These are phyloP conservation scores for Cinnamomum chago DNA, from an alignment of 164 flowering plant genomes.

Conservation along the genomic window DNA sequence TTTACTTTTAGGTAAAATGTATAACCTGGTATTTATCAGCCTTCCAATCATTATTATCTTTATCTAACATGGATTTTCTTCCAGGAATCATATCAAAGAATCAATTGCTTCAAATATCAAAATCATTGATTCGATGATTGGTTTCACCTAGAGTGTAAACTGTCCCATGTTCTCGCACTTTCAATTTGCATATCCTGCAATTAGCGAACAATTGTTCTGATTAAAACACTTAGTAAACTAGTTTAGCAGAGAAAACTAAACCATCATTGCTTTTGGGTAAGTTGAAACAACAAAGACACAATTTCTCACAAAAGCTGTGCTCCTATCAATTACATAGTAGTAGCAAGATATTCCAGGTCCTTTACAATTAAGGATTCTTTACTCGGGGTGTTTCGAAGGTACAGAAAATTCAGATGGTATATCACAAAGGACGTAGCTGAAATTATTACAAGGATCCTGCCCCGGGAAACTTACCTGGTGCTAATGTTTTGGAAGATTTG, in stretches of 20 bases:
- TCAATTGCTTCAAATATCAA: background rate
- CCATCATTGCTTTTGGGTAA: background rate
- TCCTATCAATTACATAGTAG: too few species aligned
- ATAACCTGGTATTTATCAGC: background rate
- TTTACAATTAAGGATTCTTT: background rate
- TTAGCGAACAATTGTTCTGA: background rate
- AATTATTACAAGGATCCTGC: background rate
- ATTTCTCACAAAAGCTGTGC: too few species aligned
- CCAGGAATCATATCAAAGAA: background rate
- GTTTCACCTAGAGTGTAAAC: background rate
- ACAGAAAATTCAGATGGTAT: background rate
- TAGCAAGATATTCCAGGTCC: background rate
- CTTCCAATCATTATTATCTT: slow-evolving; percentile 12
- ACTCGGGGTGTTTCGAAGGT: background rate
- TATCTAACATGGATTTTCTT: slow-evolving; percentile 18
- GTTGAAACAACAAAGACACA: background rate
- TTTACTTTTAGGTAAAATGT: too few species aligned
- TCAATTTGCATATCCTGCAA: background rate
- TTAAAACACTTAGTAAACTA: background rate
- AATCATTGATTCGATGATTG: background rate
- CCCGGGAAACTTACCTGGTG: background rate
- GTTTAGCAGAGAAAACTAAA: background rate
- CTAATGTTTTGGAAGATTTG: background rate
- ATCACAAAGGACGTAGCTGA: background rate
- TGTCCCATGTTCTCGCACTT: background rate